Percentiles rank a stretch among this genome's conserved stretches.
These are phyloP conservation scores for Chlamydomonas asymmetrica DNA, from an alignment of 139 green algal genomes.

Conservation along the genomic window DNA sequence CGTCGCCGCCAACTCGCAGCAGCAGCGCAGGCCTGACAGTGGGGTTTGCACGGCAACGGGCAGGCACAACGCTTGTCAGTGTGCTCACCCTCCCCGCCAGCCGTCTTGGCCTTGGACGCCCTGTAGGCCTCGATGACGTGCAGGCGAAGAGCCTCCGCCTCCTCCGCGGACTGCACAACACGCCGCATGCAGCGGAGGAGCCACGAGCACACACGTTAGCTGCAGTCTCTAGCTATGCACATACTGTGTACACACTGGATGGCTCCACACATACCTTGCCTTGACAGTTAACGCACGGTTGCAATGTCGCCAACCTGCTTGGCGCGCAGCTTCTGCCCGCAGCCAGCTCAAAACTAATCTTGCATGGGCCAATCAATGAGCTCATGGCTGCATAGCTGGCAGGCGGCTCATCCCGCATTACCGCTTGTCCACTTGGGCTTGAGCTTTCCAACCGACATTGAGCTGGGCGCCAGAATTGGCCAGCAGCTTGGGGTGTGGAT, in stretches of 20 bases:
- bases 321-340: background rate
- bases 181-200: background rate
- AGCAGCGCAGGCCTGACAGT: background rate
- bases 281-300: background rate
- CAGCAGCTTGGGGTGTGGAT: too few relatives aligned
- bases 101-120: conserved; percentile 4
- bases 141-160: conserved; percentile 18
- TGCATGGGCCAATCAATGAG: too few relatives aligned
- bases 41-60: background rate
- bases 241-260: background rate
- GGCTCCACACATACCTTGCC: background rate
- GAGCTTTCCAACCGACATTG: too few relatives aligned
- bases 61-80: background rate
- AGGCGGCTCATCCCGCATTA: too few relatives aligned
- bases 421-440: too few relatives aligned
- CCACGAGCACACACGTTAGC: background rate
- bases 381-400: too few relatives aligned
- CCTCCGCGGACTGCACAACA: background rate
- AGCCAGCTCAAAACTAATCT: background rate
- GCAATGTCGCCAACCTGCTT: background rate
- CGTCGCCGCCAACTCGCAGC: background rate
- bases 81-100: conserved; percentile 7
- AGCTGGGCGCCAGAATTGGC: too few relatives aligned
- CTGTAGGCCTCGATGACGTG: conserved; percentile 19
- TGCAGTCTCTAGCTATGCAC: background rate